Evolutionary conservation across 345 rosid genomes (phyloP), one percentile per base, ranked within the genome.

Genomic region (Aethionema arabicum): DNA sequence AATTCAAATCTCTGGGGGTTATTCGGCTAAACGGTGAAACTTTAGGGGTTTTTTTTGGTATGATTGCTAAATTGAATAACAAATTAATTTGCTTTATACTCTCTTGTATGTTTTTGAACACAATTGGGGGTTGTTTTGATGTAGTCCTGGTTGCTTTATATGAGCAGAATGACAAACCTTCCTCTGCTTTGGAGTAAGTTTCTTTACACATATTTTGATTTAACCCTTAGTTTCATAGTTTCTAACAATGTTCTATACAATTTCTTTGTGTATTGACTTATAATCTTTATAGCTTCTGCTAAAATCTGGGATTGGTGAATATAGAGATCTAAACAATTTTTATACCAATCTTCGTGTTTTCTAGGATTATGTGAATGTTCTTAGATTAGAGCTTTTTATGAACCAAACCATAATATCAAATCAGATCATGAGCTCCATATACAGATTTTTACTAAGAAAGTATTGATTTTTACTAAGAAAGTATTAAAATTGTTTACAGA

Each of bases 151-250:
- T 87, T 66, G 72, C 91, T 30, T 75, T 89, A 52, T 92, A 89
- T 73, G 98, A 92, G 79, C 90, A 92, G 67, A 81, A 85, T 74
- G 97, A 89, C 72, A 87, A 87, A 67, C 98, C 96, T 61, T 82
- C 90, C 37, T 89, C 97, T 50, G 96, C 95, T 52, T 73, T 81
- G 54, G 98, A 92, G 95, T 89, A 76, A 79, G 98, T 87, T 52
- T 57, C 50, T 63, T 5, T 11, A 44, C 54, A 42, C 21, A 0
- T 50, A 2, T n/a, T 40, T 39, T 38, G 6, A 32, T 38, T 15
- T 6, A 33, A 33, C 33, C 0, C 0, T 56, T 37, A 29, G 14
- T 2, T 31, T 21, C 15, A 31, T 36, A 30, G 63, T 66, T 16
- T 66, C 5, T 21, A n/a, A 31, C n/a, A 51, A 5, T 14, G 15